Conservation (phyloP, 2,329 filamentous ascomycete genomes). For the Rhinocladiella mackenziei region DNA sequence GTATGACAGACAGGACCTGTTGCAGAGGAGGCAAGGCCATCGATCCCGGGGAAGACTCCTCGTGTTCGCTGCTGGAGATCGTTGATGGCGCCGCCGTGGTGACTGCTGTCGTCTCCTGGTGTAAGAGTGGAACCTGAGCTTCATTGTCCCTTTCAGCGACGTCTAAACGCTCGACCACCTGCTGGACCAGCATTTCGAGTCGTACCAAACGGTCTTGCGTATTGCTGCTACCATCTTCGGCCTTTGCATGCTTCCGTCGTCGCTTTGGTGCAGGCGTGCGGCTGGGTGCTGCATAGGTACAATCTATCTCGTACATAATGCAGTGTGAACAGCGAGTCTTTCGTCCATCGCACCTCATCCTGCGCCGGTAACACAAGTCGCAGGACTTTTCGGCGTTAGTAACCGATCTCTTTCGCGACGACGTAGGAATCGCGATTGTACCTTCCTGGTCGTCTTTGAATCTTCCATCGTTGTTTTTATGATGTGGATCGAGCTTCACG, state of each 20-base stretch:
- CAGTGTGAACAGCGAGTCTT: constrained; percentile 37
- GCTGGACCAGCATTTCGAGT: constrained; percentile 1
- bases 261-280: constrained; percentile 1
- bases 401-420: neutral
- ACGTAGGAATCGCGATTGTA: neutral
- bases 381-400: constrained; percentile 26
- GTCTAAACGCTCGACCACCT: neutral
- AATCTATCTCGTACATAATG: constrained; percentile 22
- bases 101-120: neutral
- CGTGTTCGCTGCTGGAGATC: neutral
- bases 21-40: constrained; percentile 14
- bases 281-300: constrained; percentile 10
- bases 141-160: neutral
- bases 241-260: neutral
- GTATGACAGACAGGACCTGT: constrained; percentile 11
- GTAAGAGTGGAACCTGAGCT: neutral
- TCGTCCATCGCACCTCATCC: constrained; percentile 37
- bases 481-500: neutral
- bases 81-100: neutral
- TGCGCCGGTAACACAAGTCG: constrained; percentile 36
- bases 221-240: neutral
- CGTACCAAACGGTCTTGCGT: neutral
- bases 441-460: neutral
- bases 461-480: neutral
- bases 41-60: neutral